Conservation (phyloP, 1,284 basidiomycete species). For the Laetiporus sulphureus region DNA sequence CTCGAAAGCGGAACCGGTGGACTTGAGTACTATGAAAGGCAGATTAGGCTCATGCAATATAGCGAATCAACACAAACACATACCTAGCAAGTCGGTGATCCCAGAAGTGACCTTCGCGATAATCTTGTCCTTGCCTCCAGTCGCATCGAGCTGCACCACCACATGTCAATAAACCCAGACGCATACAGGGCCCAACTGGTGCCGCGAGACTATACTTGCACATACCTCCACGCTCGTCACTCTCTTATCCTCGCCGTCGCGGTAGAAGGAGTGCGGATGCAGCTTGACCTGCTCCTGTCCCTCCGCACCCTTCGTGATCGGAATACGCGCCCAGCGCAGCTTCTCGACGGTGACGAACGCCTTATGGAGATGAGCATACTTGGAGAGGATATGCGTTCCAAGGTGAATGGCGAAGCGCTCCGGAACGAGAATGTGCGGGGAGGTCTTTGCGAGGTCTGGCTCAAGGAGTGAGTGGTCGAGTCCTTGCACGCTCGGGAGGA, state of each 20-base stretch:
- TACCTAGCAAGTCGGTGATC: slow-evolving; percentile 73
- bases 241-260: slow-evolving; percentile 89
- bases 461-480: too few species aligned
- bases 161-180: too few species aligned
- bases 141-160: slow-evolving; percentile 51
- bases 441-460: slow-evolving; percentile 82
- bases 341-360: slow-evolving; percentile 75
- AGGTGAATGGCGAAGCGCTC: slow-evolving; percentile 87
- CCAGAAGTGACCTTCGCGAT: slow-evolving; percentile 63
- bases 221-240: slow-evolving; percentile 58
- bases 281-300: slow-evolving; percentile 33
- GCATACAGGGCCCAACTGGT: too few species aligned
- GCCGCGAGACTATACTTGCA: too few species aligned
- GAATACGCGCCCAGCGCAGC: slow-evolving; percentile 84
- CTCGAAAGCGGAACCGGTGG: slow-evolving; percentile 82
- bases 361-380: slow-evolving; percentile 76
- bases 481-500: not conserved
- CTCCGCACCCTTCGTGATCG: slow-evolving; percentile 21
- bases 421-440: slow-evolving; percentile 76
- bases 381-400: slow-evolving; percentile 77
- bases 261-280: slow-evolving; percentile 80
- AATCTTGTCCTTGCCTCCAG: slow-evolving; percentile 50
- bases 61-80: not conserved
- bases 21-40: slow-evolving; percentile 70
- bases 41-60: not conserved